phyloP scores from a whole-genome alignment of 1,139 yeast genomes.

The Debaryomyces sp. region DNA sequence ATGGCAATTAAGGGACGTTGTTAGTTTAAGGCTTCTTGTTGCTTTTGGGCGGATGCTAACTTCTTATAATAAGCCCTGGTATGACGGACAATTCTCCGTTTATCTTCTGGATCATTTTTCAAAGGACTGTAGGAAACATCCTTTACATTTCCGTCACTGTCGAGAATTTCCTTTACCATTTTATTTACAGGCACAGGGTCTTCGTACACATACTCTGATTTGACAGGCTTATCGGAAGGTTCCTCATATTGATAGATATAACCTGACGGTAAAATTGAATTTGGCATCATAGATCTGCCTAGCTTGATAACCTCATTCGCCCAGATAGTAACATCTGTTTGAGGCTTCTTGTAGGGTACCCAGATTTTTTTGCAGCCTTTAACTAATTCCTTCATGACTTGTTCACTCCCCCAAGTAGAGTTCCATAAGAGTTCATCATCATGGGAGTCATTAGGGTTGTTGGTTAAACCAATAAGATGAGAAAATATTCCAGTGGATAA shows the following conservation, averaged over 20 bases:
- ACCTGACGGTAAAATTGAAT: conserved; percentile 45
- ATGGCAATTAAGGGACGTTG: not conserved
- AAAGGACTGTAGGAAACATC: conserved; percentile 23
- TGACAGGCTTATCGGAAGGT: conserved; percentile 4
- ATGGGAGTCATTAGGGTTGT: conserved; percentile 13
- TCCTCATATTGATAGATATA: conserved; percentile 38
- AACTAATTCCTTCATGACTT: conserved; percentile 64
- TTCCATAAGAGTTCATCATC: conserved; percentile 59
- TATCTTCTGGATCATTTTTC: conserved; percentile 33
- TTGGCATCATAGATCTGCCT: conserved; percentile 73
- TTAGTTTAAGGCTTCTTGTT: conserved; percentile 8
- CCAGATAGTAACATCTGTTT: conserved; percentile 56
- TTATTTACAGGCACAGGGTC: conserved; percentile 20
- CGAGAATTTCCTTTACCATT: conserved; percentile 37
- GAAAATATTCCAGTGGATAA: conserved; percentile 79
- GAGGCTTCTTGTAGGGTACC: conserved; percentile 57
- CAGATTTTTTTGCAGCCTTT: conserved; percentile 73
- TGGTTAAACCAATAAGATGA: conserved; percentile 65
- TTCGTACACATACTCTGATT: conserved; percentile 1
- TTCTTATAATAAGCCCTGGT: conserved; percentile 45
- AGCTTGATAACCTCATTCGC: conserved; percentile 67
- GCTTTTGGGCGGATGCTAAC: conserved; percentile 15
- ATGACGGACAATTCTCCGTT: conserved; percentile 34
- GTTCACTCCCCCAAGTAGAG: conserved; percentile 61
- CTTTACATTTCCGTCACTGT: conserved; percentile 12